phyloP scores from a whole-genome alignment of 1,284 basidiomycete species.

The Hortiboletus rubellus region DNA sequence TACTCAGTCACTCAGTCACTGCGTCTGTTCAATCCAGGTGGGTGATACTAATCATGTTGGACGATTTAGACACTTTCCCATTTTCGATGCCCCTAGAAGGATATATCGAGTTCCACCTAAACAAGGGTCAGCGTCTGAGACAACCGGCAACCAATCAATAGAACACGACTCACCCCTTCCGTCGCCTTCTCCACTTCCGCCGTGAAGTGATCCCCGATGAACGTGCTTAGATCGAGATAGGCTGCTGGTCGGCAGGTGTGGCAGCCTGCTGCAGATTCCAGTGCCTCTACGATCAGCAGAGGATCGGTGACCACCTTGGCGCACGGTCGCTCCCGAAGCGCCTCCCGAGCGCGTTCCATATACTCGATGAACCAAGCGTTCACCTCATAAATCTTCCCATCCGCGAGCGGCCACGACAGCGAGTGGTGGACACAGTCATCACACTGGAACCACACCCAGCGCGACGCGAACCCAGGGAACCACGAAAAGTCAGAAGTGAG shows the following conservation, averaged over 20 bases:
- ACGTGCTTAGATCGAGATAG: slow-evolving; percentile 33
- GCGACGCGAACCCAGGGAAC: slow-evolving; percentile 39
- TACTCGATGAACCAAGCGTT: slow-evolving; percentile 37
- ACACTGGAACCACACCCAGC: slow-evolving; percentile 40
- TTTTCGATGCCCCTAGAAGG: slow-evolving; percentile 23
- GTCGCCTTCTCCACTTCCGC: slow-evolving; percentile 32
- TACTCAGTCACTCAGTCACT: background rate
- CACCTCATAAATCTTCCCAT: slow-evolving; percentile 38
- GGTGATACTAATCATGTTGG: slow-evolving; percentile 1
- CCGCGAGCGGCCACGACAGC: slow-evolving; percentile 35
- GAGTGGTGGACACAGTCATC: slow-evolving; percentile 35
- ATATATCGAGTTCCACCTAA: slow-evolving; percentile 35
- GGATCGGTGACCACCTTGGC: slow-evolving; percentile 34
- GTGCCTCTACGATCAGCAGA: slow-evolving; percentile 31
- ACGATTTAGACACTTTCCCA: background rate
- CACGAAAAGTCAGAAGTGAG: slow-evolving; percentile 39
- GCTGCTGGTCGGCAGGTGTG: slow-evolving; percentile 33
- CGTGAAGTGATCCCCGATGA: slow-evolving; percentile 32
- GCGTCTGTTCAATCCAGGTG: slow-evolving; percentile 11
- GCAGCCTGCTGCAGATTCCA: slow-evolving; percentile 27
- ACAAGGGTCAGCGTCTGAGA: slow-evolving; percentile 12
- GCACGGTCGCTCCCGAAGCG: slow-evolving; percentile 33
- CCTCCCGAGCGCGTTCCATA: slow-evolving; percentile 34
- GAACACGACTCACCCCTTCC: slow-evolving; percentile 26
- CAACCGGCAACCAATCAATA: background rate